Evolutionary conservation across 1,284 basidiomycete species (phyloP).

Genomic region (Mycocalia duriaeana): DNA sequence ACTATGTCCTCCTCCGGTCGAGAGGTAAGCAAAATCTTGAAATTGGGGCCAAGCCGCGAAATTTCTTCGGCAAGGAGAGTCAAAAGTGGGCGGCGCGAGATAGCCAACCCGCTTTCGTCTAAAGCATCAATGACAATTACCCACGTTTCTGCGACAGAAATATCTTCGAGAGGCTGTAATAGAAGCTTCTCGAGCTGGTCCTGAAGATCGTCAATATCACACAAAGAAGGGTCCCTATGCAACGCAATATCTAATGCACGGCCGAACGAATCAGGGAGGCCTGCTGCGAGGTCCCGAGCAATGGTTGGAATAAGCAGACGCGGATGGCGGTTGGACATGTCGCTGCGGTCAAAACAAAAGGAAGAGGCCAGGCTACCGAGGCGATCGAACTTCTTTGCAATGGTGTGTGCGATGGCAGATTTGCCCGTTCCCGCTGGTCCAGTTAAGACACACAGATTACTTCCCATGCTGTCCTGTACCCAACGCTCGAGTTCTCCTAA

Average conservation of each 20-base stretch:
- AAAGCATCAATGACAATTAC: slow-evolving; percentile 29
- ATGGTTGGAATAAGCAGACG: slow-evolving; percentile 5
- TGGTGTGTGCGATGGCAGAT: slow-evolving; percentile 8
- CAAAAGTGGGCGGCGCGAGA: slow-evolving; percentile 12
- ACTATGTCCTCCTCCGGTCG: slow-evolving; percentile 15
- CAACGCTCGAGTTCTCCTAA: not conserved
- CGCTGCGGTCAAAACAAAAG: slow-evolving; percentile 9
- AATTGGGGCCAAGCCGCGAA: slow-evolving; percentile 17
- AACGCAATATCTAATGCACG: slow-evolving; percentile 8
- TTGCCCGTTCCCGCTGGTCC: slow-evolving; percentile 11
- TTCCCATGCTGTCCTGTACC: no score
- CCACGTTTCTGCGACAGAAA: slow-evolving; percentile 15
- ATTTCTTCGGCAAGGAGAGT: slow-evolving; percentile 7
- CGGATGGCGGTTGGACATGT: not conserved
- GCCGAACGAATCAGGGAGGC: slow-evolving; percentile 9
- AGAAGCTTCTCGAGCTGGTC: slow-evolving; percentile 4
- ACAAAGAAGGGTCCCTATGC: slow-evolving; percentile 4
- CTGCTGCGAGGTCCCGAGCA: slow-evolving; percentile 14
- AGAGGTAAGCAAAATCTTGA: slow-evolving; percentile 23
- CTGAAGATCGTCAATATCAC: not conserved
- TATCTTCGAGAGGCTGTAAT: not conserved
- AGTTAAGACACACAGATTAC: slow-evolving; percentile 7
- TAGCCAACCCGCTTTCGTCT: slow-evolving; percentile 23
- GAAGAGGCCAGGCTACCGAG: slow-evolving; percentile 8
- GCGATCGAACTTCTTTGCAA: slow-evolving; percentile 9